Percentiles rank a stretch among this genome's conserved stretches.
phyloP scores from a whole-genome alignment of 345 rosid genomes.

The Gossypium rotundifolium region DNA sequence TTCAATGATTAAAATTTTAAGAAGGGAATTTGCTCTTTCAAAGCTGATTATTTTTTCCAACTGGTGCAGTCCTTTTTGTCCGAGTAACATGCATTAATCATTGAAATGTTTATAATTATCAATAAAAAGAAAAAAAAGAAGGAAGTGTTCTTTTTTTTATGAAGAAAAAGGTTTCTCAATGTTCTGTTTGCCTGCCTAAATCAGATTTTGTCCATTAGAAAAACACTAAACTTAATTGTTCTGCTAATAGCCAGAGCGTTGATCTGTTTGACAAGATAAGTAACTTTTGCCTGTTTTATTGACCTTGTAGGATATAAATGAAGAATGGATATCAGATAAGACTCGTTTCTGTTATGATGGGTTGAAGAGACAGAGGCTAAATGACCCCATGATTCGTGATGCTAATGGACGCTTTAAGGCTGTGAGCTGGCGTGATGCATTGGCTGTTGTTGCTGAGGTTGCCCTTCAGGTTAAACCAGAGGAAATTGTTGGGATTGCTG shows the following conservation, averaged over 20 bases:
- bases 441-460: constrained; percentile 84
- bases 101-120: not conserved
- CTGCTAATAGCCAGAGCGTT: not conserved
- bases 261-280: not conserved
- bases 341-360: constrained; percentile 95
- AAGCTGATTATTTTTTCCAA: constrained; percentile 4
- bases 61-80: not conserved
- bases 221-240: not conserved
- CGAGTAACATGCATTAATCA: no score
- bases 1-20: not conserved
- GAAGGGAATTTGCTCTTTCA: not conserved
- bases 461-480: constrained; percentile 69
- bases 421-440: constrained; percentile 96
- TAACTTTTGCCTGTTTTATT: constrained; percentile 7
- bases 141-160: no score
- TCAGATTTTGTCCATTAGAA: not conserved
- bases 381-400: constrained; percentile 96
- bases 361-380: constrained; percentile 95
- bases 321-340: constrained; percentile 99
- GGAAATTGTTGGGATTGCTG: constrained; percentile 87
- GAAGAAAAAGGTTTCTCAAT: not conserved
- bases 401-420: constrained; percentile 83
- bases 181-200: not conserved
- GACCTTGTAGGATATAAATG: constrained; percentile 79
- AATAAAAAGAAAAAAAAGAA: not conserved